Conservation (phyloP, 2,329 filamentous ascomycete genomes). For the Cladosporium sp. region DNA sequence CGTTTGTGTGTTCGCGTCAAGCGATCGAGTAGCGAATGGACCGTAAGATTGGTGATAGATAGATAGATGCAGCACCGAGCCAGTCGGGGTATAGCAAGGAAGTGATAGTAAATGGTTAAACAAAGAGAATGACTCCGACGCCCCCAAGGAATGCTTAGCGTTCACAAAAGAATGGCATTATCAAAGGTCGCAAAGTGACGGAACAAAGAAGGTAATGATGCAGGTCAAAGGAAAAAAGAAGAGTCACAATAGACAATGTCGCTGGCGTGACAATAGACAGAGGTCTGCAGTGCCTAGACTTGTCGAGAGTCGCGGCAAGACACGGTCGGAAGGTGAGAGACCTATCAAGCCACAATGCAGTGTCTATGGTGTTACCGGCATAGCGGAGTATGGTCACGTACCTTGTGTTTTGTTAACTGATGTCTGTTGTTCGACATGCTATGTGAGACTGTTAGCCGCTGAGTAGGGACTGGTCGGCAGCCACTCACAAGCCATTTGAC, state of each 20-base stretch:
- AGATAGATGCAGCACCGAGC: background rate
- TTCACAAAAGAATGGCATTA: constrained; percentile 12
- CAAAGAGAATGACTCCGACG: constrained; percentile 1
- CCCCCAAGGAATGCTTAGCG: background rate
- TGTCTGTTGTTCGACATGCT: background rate
- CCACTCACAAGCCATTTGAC: background rate
- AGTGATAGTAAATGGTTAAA: background rate
- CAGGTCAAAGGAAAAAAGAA: background rate
- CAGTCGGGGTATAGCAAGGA: background rate
- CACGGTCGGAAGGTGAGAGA: background rate
- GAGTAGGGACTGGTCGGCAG: background rate
- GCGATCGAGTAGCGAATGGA: background rate
- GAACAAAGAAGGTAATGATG: background rate
- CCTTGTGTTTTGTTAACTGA: background rate
- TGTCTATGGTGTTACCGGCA: background rate
- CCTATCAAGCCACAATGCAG: background rate
- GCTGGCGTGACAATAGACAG: background rate
- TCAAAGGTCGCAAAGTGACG: constrained; percentile 1
- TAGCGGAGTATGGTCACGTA: background rate
- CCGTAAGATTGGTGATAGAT: background rate
- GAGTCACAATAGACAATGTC: constrained; percentile 11
- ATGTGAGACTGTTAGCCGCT: constrained; percentile 4
- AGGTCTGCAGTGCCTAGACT: background rate
- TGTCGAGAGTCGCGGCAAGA: background rate
- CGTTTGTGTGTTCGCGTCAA: constrained; percentile 14